phyloP scores from a whole-genome alignment of 345 rosid genomes.

The Pugionium dolabratum region DNA sequence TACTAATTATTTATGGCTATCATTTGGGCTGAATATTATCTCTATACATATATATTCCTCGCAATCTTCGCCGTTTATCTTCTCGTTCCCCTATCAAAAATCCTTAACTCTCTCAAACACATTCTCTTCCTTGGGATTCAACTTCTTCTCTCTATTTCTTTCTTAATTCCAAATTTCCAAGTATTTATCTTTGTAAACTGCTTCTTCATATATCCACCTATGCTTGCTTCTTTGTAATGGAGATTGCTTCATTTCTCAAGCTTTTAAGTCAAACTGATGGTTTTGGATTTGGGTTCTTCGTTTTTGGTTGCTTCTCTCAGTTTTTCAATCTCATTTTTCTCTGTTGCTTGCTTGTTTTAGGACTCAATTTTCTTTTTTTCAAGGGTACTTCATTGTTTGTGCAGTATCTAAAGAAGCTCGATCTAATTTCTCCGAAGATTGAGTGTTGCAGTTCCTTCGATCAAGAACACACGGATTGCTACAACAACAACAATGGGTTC shows the following conservation, averaged over 20 bases:
- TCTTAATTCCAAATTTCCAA: not conserved
- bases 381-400: slow-evolving; percentile 25
- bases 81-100: slow-evolving; percentile 30
- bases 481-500: slow-evolving; percentile 20
- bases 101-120: slow-evolving; percentile 41
- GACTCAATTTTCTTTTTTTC: slow-evolving; percentile 43
- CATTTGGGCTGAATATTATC: slow-evolving; percentile 6
- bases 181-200: slow-evolving; percentile 11
- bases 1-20: slow-evolving; percentile 15
- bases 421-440: slow-evolving; percentile 20
- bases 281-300: slow-evolving; percentile 48
- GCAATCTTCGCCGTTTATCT: slow-evolving; percentile 42
- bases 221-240: slow-evolving; percentile 41
- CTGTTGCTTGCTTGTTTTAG: slow-evolving; percentile 45
- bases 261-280: slow-evolving; percentile 35
- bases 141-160: not conserved
- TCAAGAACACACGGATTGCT: slow-evolving; percentile 31
- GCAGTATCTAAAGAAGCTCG: slow-evolving; percentile 35
- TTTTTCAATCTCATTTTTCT: slow-evolving; percentile 39
- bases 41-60: slow-evolving; percentile 25
- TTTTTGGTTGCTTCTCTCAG: slow-evolving; percentile 48
- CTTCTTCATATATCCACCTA: slow-evolving; percentile 13
- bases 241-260: slow-evolving; percentile 45
- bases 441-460: slow-evolving; percentile 24
- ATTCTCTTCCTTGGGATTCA: slow-evolving; percentile 38